phyloP scores from a whole-genome alignment of 768 basidiomycete species.

The Pleurotus salmoneostramineus region DNA sequence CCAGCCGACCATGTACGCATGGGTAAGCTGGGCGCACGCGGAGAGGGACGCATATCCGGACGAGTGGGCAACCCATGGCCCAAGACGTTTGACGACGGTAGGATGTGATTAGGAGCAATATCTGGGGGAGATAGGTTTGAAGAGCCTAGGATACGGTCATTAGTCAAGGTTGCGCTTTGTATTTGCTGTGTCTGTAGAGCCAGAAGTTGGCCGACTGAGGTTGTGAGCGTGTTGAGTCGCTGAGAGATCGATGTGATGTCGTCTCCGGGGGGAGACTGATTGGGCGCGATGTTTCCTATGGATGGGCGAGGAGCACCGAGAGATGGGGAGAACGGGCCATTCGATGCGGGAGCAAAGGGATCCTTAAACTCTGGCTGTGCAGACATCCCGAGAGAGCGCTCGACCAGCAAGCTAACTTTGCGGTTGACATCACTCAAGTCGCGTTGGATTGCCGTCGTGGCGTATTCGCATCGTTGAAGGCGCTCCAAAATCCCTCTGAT shows the following conservation, averaged over 20 bases:
- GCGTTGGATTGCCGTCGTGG: slow-evolving; percentile 67
- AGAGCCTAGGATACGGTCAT: slow-evolving; percentile 35
- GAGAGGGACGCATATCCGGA: slow-evolving; percentile 55
- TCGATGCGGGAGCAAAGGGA: slow-evolving; percentile 56
- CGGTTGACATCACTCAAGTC: slow-evolving; percentile 71
- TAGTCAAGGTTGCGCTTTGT: slow-evolving; percentile 39
- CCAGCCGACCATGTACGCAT: slow-evolving; percentile 86
- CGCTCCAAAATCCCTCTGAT: slow-evolving; percentile 77
- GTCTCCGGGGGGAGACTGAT: slow-evolving; percentile 62
- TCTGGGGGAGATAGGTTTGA: slow-evolving; percentile 40
- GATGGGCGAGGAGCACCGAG: slow-evolving; percentile 56
- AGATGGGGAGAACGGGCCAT: slow-evolving; percentile 28
- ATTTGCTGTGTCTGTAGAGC: slow-evolving; percentile 75
- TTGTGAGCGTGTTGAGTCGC: slow-evolving; percentile 73
- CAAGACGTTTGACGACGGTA: slow-evolving; percentile 40
- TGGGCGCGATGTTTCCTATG: slow-evolving; percentile 64
- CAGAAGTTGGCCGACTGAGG: slow-evolving; percentile 82
- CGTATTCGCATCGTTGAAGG: slow-evolving; percentile 65
- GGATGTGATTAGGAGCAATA: slow-evolving; percentile 40
- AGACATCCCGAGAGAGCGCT: slow-evolving; percentile 48
- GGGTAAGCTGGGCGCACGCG: slow-evolving; percentile 65
- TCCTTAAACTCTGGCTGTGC: slow-evolving; percentile 78
- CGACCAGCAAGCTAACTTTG: slow-evolving; percentile 75
- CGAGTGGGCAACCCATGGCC: slow-evolving; percentile 64
- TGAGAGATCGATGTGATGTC: slow-evolving; percentile 76